phyloP scores from a whole-genome alignment of 495 filamentous ascomycete species.

The Oidiodendron maius region DNA sequence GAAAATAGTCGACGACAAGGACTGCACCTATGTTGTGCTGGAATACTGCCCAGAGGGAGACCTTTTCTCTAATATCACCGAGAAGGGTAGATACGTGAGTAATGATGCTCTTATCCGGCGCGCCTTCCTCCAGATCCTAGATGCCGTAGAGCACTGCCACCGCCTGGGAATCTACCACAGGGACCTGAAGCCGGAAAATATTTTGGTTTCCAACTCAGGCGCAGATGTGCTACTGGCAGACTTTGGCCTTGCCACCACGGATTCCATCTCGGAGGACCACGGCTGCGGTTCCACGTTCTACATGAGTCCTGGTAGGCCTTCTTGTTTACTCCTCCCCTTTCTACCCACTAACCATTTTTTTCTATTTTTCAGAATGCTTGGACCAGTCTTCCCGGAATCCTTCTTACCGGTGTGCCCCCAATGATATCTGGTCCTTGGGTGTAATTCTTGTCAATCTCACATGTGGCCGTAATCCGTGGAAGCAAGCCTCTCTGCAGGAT shows the following conservation, averaged over 20 bases:
- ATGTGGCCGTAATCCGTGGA: slow-evolving; percentile 98
- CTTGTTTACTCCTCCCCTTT: slow-evolving; percentile 17
- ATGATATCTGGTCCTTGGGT: slow-evolving; percentile 96
- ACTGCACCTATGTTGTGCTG: slow-evolving; percentile 95
- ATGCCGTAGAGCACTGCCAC: slow-evolving; percentile 96
- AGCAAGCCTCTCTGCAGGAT: slow-evolving; percentile 86
- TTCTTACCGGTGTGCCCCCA: slow-evolving; percentile 87
- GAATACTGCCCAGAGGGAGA: slow-evolving; percentile 98
- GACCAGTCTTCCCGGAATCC: slow-evolving; percentile 72
- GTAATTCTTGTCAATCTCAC: slow-evolving; percentile 97
- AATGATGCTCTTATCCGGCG: slow-evolving; percentile 84
- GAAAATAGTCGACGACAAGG: slow-evolving; percentile 86
- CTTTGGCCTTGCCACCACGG: slow-evolving; percentile 89
- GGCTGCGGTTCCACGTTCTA: slow-evolving; percentile 99
- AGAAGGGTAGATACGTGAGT: slow-evolving; percentile 85
- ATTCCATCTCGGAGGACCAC: slow-evolving; percentile 83
- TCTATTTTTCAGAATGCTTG: slow-evolving; percentile 72
- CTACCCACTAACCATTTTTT: slow-evolving; percentile 16
- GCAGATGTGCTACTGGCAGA: slow-evolving; percentile 92
- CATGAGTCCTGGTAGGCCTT: slow-evolving; percentile 88
- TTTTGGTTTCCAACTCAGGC: slow-evolving; percentile 83
- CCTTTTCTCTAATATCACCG: slow-evolving; percentile 94
- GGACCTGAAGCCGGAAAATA: slow-evolving; percentile 97
- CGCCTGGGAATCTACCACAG: slow-evolving; percentile 90
- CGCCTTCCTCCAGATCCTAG: slow-evolving; percentile 92